A percentile compares a stretch with the other conserved stretches of the same genome.
These are phyloP conservation scores for Pythium dissotocum DNA, from an alignment of 352 stramenopile genomes.

Conservation along the genomic window DNA sequence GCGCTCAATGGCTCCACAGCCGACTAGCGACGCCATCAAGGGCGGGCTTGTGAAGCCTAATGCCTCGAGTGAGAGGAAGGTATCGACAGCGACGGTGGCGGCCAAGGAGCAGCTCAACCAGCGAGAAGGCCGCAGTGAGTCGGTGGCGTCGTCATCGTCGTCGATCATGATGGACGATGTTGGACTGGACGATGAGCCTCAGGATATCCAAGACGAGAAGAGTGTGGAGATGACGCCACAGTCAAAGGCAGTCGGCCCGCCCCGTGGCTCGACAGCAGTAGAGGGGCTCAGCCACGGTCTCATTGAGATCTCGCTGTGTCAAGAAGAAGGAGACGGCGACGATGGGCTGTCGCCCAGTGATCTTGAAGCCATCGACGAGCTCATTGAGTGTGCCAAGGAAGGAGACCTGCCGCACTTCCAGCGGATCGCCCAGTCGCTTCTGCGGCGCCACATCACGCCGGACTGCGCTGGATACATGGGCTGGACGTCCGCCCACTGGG, in stretches of 20 bases:
- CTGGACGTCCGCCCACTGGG: slow-evolving; percentile 79
- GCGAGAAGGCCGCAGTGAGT: slow-evolving; percentile 15
- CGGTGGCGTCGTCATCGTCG: slow-evolving; percentile 13
- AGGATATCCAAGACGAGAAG: slow-evolving; percentile 7
- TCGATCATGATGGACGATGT: slow-evolving; percentile 18
- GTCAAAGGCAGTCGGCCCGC: background rate
- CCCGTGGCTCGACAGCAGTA: background rate
- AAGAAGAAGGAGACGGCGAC: slow-evolving; percentile 12
- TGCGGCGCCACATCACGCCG: slow-evolving; percentile 41
- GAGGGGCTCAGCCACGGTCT: slow-evolving; percentile 26
- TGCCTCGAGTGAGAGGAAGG: slow-evolving; percentile 7
- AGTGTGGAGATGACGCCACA: background rate
- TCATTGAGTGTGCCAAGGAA: slow-evolving; percentile 66
- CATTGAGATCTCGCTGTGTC: slow-evolving; percentile 63
- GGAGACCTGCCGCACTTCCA: slow-evolving; percentile 55
- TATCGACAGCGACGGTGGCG: slow-evolving; percentile 14
- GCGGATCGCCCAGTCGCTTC: slow-evolving; percentile 42
- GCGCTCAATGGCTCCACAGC: slow-evolving; percentile 21
- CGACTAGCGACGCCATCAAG: background rate
- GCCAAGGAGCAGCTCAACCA: slow-evolving; percentile 19
- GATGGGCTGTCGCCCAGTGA: slow-evolving; percentile 27
- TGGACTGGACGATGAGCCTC: slow-evolving; percentile 10
- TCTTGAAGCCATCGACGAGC: slow-evolving; percentile 52
- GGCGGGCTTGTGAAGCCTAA: slow-evolving; percentile 4
- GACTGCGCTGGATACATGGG: slow-evolving; percentile 68